Evolutionary conservation across 805 yeast genomes (phyloP).

Genomic region (Priceomyces castillae): DNA sequence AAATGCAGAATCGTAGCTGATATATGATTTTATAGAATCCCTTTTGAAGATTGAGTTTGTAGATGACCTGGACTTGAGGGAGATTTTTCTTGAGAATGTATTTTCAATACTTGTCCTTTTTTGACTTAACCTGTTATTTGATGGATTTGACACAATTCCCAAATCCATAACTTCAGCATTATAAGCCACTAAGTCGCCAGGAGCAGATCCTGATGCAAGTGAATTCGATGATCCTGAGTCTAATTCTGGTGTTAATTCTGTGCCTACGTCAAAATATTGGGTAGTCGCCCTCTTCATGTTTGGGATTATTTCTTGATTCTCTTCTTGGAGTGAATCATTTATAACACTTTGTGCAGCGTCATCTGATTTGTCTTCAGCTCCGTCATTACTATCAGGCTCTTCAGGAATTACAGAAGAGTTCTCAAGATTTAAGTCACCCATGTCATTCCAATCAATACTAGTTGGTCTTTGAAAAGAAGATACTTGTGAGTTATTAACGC

Average conservation of each 20-base stretch:
- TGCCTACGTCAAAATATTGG: slow-evolving; percentile 22
- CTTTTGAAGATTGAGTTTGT: slow-evolving; percentile 28
- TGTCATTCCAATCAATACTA: slow-evolving; percentile 45
- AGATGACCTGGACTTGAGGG: slow-evolving; percentile 29
- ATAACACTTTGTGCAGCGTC: not conserved
- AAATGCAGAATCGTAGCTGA: slow-evolving; percentile 59
- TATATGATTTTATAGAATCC: slow-evolving; percentile 46
- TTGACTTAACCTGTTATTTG: slow-evolving; percentile 11
- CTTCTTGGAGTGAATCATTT: not conserved
- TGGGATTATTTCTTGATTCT: not conserved
- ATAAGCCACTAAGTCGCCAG: slow-evolving; percentile 37
- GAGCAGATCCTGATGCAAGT: slow-evolving; percentile 26
- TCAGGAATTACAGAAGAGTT: slow-evolving; percentile 16
- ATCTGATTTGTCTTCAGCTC: not conserved
- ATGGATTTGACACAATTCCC: slow-evolving; percentile 43
- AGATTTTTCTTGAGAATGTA: slow-evolving; percentile 13
- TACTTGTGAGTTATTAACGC: slow-evolving; percentile 17
- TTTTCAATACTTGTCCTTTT: not conserved
- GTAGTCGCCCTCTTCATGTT: slow-evolving; percentile 14
- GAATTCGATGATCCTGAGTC: slow-evolving; percentile 7
- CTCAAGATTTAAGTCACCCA: slow-evolving; percentile 28
- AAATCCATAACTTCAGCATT: slow-evolving; percentile 42
- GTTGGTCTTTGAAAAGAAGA: slow-evolving; percentile 36
- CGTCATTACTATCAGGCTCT: slow-evolving; percentile 4
- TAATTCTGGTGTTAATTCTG: slow-evolving; percentile 9